Percentiles rank a stretch among this genome's conserved stretches.
phyloP scores from a whole-genome alignment of 1,284 basidiomycete genomes.

The Caloboletus firmus region DNA sequence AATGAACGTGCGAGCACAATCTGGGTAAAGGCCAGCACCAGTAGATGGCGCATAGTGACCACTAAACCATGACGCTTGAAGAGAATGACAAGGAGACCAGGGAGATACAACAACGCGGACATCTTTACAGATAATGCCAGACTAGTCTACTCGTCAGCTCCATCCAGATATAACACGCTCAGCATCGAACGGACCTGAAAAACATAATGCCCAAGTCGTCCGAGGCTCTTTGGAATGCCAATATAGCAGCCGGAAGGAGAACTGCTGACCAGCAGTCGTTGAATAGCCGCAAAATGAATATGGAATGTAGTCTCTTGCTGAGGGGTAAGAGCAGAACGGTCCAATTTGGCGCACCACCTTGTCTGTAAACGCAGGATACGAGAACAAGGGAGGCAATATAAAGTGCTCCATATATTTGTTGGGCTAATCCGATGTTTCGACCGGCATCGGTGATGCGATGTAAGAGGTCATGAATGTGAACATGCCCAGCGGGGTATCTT shows the following conservation, averaged over 20 bases:
- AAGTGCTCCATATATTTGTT: slow-evolving; percentile 75
- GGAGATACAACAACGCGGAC: slow-evolving; percentile 92
- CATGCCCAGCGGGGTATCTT: slow-evolving; percentile 94
- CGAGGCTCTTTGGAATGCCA: slow-evolving; percentile 58
- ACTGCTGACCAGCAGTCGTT: slow-evolving; percentile 91
- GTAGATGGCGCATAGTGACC: slow-evolving; percentile 52
- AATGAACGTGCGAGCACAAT: slow-evolving; percentile 72
- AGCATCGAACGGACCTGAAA: slow-evolving; percentile 62
- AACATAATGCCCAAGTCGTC: slow-evolving; percentile 66
- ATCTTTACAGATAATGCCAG: slow-evolving; percentile 92
- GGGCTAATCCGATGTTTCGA: slow-evolving; percentile 63
- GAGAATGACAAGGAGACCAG: slow-evolving; percentile 79
- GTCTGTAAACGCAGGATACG: slow-evolving; percentile 68
- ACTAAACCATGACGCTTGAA: slow-evolving; percentile 73
- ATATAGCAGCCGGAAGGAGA: slow-evolving; percentile 55
- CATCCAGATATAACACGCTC: not conserved
- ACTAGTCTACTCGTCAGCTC: slow-evolving; percentile 44
- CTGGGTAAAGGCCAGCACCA: slow-evolving; percentile 59
- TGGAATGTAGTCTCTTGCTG: slow-evolving; percentile 93
- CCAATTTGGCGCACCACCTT: slow-evolving; percentile 76
- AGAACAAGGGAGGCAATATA: slow-evolving; percentile 70
- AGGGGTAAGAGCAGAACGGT: slow-evolving; percentile 75
- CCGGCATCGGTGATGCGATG: slow-evolving; percentile 66
- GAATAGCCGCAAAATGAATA: slow-evolving; percentile 91
- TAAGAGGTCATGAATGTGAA: slow-evolving; percentile 82